Base-by-base conservation (phyloP, 164 flowering plant species). In the Sedum album region DNA sequence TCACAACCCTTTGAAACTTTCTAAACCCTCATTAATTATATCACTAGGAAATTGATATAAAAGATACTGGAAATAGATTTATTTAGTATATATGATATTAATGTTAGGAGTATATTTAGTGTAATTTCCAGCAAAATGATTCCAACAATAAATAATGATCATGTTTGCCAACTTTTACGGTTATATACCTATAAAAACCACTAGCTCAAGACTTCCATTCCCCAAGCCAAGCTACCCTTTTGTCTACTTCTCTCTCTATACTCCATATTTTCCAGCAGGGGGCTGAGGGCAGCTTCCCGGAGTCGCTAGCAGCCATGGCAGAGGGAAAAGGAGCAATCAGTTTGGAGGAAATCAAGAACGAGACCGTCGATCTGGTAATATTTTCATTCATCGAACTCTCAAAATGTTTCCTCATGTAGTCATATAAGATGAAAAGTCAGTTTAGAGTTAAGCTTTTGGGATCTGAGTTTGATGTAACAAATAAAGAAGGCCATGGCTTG, bases 281-380 rank as follows among this genome's bases (percentile, higher is more conserved):
- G 28, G 57, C 21, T 25, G 57, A 4, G 57, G 57, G 57, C 57
- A n/a, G 57, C 57, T 26, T 51, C 2, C 28, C 28, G 57, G 26
- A 51, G 57, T 31, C n/a, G n/a, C n/a, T n/a, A 25, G 60, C 61
- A n/a, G 63, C 44, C 36, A 75, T 75, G 77, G 78, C 62, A 6
- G 44, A 55, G 26, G 77, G 44, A 11, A 78, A 68, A 65, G 66
- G 36, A 31, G 30, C 60, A 6, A 53, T 53, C 30, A 53, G 60
- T 23, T 53, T 53, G 60, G 60, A 53, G 30, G 13, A 53, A 53
- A 53, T 53, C 30, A 53, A 23, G 60, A 53, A 53, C 23, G 60
- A 53, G 26, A 53, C 60, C 2, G 60, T 53, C 30, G 60, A 53
- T 23, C 60, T 53, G 60, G 60, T 53, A 53, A 53, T 35, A 35